Evolutionary conservation across 1,139 yeast species (phyloP), one percentile per base, ranked within the genome.

Genomic region (Zhuliangozyma parablackwelliae): DNA sequence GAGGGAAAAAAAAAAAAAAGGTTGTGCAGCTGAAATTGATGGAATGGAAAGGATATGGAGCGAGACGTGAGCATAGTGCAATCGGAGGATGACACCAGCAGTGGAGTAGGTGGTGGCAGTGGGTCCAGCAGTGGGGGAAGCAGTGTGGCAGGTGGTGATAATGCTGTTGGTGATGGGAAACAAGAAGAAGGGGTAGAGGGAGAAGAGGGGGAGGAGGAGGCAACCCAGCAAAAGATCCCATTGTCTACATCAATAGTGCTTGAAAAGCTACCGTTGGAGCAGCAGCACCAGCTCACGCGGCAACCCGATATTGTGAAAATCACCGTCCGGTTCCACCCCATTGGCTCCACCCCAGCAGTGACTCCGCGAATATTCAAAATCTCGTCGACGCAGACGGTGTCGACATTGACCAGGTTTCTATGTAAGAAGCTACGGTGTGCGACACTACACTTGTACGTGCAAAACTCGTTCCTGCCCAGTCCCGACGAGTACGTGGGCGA

Each of bases 381-480:
- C 2, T 65, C 78, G 3, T 53, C 65, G 6, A 54, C 61, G 26
- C 79, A 75, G 43, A 65, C 68, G 3, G 66, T 78, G 32, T 59
- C 72, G 1, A 69, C 78, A 1, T 50, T 79, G 30, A 54, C 61
- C 30, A 64, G 57, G 43, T 79, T 76, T 43, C 48, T 79, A 27
- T 59, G 62, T 31, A 68, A 65, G 46, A 67, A 63, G 39, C 49
- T 78, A 20, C 61, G 60, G 30, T 44, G 61, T 9, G 51, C 48
- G 29, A 50, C 46, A 10, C 40, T 54, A 9, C 56, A 65, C 41
- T 38, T 69, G 27, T 80, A 80, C 47, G 61, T 80, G 8, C 81
- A 76, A 45, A 80, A 73, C 51, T 75, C 82, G 11, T 78, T 80
- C 45, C 74, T 72, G 44, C 85, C 86, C 1, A 70, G 69, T 29